Conservation (phyloP, 164 flowering plant species). For the Pachysandra terminalis region DNA sequence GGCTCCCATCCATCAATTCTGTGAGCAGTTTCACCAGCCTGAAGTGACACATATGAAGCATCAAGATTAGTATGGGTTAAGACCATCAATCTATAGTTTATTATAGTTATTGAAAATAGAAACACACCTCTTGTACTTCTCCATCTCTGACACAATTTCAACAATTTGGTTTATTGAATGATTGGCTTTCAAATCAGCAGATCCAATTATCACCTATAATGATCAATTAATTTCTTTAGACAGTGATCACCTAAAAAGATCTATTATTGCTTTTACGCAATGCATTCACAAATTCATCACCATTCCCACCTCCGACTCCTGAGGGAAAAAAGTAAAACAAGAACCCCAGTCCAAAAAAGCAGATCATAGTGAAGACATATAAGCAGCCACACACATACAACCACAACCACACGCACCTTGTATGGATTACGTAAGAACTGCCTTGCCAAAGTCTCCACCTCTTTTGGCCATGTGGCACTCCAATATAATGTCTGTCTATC, state of each 20-base stretch:
- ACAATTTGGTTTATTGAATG: slow-evolving; percentile 84
- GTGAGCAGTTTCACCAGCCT: slow-evolving; percentile 75
- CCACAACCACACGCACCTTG: slow-evolving; percentile 47
- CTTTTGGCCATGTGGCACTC: slow-evolving; percentile 99
- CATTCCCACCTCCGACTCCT: too few species aligned
- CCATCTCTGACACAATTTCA: slow-evolving; percentile 74
- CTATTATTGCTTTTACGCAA: too few species aligned
- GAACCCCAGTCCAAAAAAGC: too few species aligned
- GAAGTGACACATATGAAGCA: slow-evolving; percentile 14
- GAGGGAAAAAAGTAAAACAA: too few species aligned
- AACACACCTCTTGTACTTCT: slow-evolving; percentile 83
- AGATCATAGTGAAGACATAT: too few species aligned
- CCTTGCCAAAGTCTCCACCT: slow-evolving; percentile 87
- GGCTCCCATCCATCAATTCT: slow-evolving; percentile 79
- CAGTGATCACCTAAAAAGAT: too few species aligned
- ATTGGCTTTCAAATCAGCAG: slow-evolving; percentile 86
- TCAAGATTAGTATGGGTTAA: slow-evolving; percentile 5
- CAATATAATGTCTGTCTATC: slow-evolving; percentile 97
- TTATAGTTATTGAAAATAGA: background rate
- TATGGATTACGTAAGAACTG: slow-evolving; percentile 83
- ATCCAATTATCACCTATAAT: slow-evolving; percentile 93
- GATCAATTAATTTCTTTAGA: too few species aligned
- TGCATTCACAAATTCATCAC: too few species aligned
- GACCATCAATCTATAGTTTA: slow-evolving; percentile 7
- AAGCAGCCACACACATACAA: too few species aligned